Evolutionary conservation across 345 rosid genomes (phyloP).

Genomic region (Combretum micranthum): DNA sequence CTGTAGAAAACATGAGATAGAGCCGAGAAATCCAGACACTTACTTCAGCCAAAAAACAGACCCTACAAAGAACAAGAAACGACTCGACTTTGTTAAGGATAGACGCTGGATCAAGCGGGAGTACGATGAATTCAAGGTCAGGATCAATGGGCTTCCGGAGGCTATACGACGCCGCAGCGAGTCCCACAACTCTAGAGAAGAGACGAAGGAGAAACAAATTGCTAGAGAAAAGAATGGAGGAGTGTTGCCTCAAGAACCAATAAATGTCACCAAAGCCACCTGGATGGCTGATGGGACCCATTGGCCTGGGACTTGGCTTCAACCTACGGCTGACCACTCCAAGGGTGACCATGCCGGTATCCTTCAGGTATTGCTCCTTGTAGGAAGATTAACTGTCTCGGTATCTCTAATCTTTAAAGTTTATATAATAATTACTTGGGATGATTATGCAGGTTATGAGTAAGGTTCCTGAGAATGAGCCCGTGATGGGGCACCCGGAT

Average conservation of each 20-base stretch:
- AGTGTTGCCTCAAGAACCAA: slow-evolving; percentile 37
- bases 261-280: slow-evolving; percentile 51
- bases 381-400: neutral
- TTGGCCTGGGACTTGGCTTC: slow-evolving; percentile 94
- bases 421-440: no score
- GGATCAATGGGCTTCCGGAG: slow-evolving; percentile 85
- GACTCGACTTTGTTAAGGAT: slow-evolving; percentile 80
- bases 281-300: slow-evolving; percentile 99
- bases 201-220: slow-evolving; percentile 41
- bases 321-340: slow-evolving; percentile 52
- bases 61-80: slow-evolving; percentile 79
- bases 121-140: slow-evolving; percentile 91
- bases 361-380: slow-evolving; percentile 29
- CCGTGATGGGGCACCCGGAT: slow-evolving; percentile 59
- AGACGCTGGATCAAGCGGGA: slow-evolving; percentile 96
- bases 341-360: slow-evolving; percentile 96
- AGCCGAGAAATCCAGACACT: slow-evolving; percentile 89
- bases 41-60: slow-evolving; percentile 68
- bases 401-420: no score
- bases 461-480: slow-evolving; percentile 71
- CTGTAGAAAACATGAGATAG: slow-evolving; percentile 84
- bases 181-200: slow-evolving; percentile 51
- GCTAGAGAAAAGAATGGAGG: slow-evolving; percentile 63
- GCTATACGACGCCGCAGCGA: slow-evolving; percentile 60
- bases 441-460: slow-evolving; percentile 50